Evolutionary conservation across 2,329 filamentous ascomycete species (phyloP), one percentile per base, ranked within the genome.

Genomic region (Fusarium sp.): DNA sequence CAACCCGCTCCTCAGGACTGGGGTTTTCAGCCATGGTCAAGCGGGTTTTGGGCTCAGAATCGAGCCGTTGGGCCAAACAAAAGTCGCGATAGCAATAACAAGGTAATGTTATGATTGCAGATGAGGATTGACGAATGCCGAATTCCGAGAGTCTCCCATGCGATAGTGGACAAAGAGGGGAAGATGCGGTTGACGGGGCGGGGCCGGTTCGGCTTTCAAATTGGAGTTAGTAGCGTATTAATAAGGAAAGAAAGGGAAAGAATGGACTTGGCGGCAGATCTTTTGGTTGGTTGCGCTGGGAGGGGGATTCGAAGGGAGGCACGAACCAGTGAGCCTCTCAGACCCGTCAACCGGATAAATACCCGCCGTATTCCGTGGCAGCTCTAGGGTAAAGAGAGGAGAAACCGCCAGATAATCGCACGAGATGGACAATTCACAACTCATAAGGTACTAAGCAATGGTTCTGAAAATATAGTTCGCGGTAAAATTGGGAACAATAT

Each of bases 1-100:
- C 78, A 64, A 81, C 78, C 72, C 80, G 78, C 65, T 81, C 81
- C 53, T 84, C 80, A 52, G 80, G 78, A 51, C 80, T 79, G 51
- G 81, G 77, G 62, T 79, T 77, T 57, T 84, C 82, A 62, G 81
- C 75, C 83, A 85, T 84, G 74, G 67, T 75, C 72, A 70, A 73
- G 69, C 67, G 69, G 67, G 56, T 53, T 62, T 47, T 58, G 68
- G 59, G 59, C 58, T 71, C 67, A 58, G 57, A 62, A 45, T 55
- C 55, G 44, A 65, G 56, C 56, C 68, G 65, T 63, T 60, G 70
- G 72, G 70, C 73, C 64, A 74, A 68, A 70, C 67, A 68, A 65
- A 65, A 62, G 66, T 62, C 54, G 56, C 62, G 61, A 72, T 67
- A 61, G 30, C 63, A 57, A 52, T 56, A 26, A 60, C 50, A 57